These are phyloP conservation scores for Picochlorum costavermella DNA, from an alignment of 139 green algal species.

Conservation along the genomic window DNA sequence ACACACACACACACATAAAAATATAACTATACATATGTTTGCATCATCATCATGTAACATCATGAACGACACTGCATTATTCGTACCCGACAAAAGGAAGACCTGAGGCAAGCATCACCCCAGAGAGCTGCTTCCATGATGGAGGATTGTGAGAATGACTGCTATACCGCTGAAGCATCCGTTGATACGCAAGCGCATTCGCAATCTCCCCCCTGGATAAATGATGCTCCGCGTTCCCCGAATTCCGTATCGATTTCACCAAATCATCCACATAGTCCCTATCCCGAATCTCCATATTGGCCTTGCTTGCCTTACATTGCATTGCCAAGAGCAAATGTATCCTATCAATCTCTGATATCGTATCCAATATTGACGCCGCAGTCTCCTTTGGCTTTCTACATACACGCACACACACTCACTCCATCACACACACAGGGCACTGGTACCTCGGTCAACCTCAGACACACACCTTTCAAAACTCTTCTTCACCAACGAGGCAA, in stretches of 20 bases:
- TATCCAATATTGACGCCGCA: constrained; percentile 13
- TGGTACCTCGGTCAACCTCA: no score
- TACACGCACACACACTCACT: neutral
- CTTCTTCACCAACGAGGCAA: no score
- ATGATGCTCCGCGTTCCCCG: neutral
- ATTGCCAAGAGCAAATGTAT: constrained; percentile 31
- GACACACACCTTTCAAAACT: no score
- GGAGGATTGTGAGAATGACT: constrained; percentile 10
- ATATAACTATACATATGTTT: neutral
- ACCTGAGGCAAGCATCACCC: constrained; percentile 27
- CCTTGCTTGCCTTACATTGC: constrained; percentile 5
- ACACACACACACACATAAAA: neutral
- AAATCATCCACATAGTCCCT: constrained; percentile 23
- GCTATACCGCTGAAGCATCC: constrained; percentile 11
- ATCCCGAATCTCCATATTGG: neutral
- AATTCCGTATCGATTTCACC: constrained; percentile 8
- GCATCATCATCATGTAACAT: neutral
- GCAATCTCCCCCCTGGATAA: constrained; percentile 16
- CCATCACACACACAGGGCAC: no score
- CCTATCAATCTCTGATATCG: constrained; percentile 22
- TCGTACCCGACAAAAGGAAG: constrained; percentile 58
- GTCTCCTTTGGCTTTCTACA: constrained; percentile 19
- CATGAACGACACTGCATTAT: neutral
- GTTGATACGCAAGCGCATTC: constrained; percentile 22
- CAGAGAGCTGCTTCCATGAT: constrained; percentile 14